Percentiles rank a stretch among this genome's conserved stretches.
These are phyloP conservation scores for Lophiostoma macrostomum DNA, from an alignment of 495 filamentous ascomycete species.

Conservation along the genomic window DNA sequence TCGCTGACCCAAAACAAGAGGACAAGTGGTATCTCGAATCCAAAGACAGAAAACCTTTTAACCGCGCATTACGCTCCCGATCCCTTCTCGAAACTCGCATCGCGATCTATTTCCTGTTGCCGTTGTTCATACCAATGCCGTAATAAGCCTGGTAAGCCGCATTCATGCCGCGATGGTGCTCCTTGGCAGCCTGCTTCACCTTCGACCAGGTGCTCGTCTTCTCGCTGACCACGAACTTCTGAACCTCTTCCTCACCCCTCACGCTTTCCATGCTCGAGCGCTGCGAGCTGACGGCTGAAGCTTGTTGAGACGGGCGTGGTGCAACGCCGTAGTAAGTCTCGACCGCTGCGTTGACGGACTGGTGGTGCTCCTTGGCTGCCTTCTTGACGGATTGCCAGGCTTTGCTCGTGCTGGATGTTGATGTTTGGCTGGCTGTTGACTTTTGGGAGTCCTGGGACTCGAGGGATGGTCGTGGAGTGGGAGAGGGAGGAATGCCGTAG, in stretches of 20 bases:
- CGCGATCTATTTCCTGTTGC: not conserved
- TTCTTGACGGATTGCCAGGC: constrained; percentile 10
- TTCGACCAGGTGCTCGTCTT: not conserved
- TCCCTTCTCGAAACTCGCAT: not conserved
- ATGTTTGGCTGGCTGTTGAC: not conserved
- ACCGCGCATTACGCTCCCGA: not conserved
- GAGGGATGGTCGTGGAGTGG: not conserved
- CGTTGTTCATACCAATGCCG: not conserved
- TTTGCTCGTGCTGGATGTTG: constrained; percentile 1
- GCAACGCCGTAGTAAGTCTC: constrained; percentile 2
- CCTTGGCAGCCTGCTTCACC: constrained; percentile 3
- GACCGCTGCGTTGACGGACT: constrained; percentile 7
- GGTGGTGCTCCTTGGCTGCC: constrained; percentile 8
- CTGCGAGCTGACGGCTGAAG: not conserved
- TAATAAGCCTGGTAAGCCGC: constrained; percentile 4
- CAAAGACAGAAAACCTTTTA: no score
- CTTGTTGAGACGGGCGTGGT: not conserved
- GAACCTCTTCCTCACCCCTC: not conserved
- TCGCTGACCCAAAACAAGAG: not conserved
- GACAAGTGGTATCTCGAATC: not conserved
- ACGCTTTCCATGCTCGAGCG: not conserved
- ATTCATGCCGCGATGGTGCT: constrained; percentile 12
- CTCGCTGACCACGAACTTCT: not conserved
- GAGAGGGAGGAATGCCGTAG: not conserved
- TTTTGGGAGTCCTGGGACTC: not conserved